A percentile compares a stretch with the other conserved stretches of the same genome.
phyloP scores from a whole-genome alignment of 1,139 yeast genomes.

The Keqinozyma sinolaborantium region DNA sequence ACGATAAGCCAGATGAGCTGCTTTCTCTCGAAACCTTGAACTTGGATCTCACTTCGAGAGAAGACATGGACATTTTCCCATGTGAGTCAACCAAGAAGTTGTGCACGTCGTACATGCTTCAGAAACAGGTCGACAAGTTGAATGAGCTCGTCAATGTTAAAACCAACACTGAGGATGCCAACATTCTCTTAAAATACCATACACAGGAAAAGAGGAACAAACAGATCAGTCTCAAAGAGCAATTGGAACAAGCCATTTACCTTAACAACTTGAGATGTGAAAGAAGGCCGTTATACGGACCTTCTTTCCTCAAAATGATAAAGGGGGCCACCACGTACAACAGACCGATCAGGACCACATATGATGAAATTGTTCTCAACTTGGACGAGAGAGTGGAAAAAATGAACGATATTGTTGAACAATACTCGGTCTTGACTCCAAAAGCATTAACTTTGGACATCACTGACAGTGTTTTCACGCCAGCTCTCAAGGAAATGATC shows the following conservation, averaged over 20 bases:
- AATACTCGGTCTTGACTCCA: slow-evolving; percentile 87
- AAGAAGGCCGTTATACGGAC: slow-evolving; percentile 56
- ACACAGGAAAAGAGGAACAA: slow-evolving; percentile 50
- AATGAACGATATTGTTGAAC: slow-evolving; percentile 57
- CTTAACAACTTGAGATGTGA: slow-evolving; percentile 63
- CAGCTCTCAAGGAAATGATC: slow-evolving; percentile 26
- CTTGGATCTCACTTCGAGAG: slow-evolving; percentile 52
- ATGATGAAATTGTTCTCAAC: slow-evolving; percentile 32
- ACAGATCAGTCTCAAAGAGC: slow-evolving; percentile 47
- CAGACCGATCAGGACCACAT: slow-evolving; percentile 10
- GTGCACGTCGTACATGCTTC: slow-evolving; percentile 46
- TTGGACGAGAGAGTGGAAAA: slow-evolving; percentile 39
- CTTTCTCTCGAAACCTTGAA: slow-evolving; percentile 61
- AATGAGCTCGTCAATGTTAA: slow-evolving; percentile 29
- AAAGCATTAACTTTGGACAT: slow-evolving; percentile 76
- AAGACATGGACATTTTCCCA: slow-evolving; percentile 44
- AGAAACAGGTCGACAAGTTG: slow-evolving; percentile 39
- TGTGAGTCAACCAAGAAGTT: slow-evolving; percentile 41
- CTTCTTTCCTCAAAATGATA: slow-evolving; percentile 27
- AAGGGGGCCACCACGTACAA: slow-evolving; percentile 12
- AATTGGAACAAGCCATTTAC: slow-evolving; percentile 56
- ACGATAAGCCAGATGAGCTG: slow-evolving; percentile 17
- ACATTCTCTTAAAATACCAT: slow-evolving; percentile 60
- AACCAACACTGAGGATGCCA: slow-evolving; percentile 34
- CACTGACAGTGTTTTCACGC: slow-evolving; percentile 54